phyloP scores from a whole-genome alignment of 2,329 filamentous ascomycete genomes.

The Thielaviopsis populi region DNA sequence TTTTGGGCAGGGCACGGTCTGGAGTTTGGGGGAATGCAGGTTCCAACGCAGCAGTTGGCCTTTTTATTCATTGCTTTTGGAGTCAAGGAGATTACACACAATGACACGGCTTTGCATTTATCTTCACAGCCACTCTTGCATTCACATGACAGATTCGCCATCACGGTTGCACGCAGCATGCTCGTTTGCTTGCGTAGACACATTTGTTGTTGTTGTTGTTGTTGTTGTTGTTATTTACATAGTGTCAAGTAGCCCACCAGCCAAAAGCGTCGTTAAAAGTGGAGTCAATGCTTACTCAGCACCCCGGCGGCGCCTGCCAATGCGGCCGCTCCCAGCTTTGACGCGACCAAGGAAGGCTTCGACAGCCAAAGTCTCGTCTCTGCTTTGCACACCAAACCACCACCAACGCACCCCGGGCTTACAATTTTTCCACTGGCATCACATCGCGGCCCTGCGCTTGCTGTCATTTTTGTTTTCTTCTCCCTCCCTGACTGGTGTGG shows the following conservation, averaged over 20 bases:
- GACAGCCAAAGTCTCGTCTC: neutral
- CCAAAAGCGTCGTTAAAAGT: conserved; percentile 14
- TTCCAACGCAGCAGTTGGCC: neutral
- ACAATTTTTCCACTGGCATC: neutral
- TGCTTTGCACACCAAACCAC: neutral
- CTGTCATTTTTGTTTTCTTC: neutral
- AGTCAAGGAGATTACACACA: neutral
- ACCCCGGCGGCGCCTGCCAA: neutral
- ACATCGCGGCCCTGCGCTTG: neutral
- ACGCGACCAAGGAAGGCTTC: conserved; percentile 7
- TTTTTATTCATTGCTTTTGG: neutral
- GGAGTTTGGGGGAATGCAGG: neutral
- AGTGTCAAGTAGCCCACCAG: neutral
- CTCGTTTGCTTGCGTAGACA: too few relatives aligned
- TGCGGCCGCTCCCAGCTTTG: neutral
- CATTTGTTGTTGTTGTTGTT: too few relatives aligned
- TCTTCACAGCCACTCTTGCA: too few relatives aligned
- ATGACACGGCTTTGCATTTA: neutral
- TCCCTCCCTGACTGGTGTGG: neutral
- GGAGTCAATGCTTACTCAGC: conserved; percentile 10
- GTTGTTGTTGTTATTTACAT: too few relatives aligned
- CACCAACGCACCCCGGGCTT: neutral
- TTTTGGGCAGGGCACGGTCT: neutral
- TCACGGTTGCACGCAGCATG: neutral
- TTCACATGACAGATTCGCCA: neutral